Percentiles rank a stretch among this genome's conserved stretches.
Evolutionary conservation across 148 eudicot genomes (phyloP).

Genomic region (Chenopodium formosanum): DNA sequence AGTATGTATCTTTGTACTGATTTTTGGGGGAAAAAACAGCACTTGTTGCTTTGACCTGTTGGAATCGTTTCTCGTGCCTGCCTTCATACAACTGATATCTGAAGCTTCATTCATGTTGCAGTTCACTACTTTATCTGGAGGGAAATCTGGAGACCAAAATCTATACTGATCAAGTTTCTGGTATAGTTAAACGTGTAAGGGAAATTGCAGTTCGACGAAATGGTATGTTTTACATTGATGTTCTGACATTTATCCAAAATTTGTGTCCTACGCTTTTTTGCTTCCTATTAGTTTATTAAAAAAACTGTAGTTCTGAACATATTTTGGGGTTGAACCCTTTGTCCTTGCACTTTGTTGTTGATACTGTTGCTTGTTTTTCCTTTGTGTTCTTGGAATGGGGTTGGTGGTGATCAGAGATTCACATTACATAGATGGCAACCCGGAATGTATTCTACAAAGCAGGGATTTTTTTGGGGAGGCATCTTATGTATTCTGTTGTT

Average conservation of each 20-base stretch:
- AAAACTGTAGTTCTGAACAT: background rate
- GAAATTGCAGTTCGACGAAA: slow-evolving; percentile 76
- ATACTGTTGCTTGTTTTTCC: too few relatives aligned
- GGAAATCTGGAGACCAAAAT: slow-evolving; percentile 85
- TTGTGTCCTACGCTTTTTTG: background rate
- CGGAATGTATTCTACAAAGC: too few relatives aligned
- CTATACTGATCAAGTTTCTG: slow-evolving; percentile 69
- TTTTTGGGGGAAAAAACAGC: background rate
- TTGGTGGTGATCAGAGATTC: too few relatives aligned
- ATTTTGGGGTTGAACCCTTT: background rate
- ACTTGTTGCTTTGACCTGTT: background rate
- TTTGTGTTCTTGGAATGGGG: too few relatives aligned
- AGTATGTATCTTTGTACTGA: background rate
- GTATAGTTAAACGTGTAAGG: slow-evolving; percentile 79
- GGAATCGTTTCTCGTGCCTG: background rate
- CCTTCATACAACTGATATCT: background rate
- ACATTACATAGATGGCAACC: too few relatives aligned
- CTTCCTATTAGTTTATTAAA: background rate
- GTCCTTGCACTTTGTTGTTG: background rate
- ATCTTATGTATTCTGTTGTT: slow-evolving; percentile 10
- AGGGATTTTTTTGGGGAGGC: background rate
- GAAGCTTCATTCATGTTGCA: slow-evolving; percentile 29
- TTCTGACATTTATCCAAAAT: background rate
- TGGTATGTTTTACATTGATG: slow-evolving; percentile 34
- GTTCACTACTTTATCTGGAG: slow-evolving; percentile 73